These are phyloP conservation scores for Pseudogymnoascus sp. DNA, from an alignment of 2,329 filamentous ascomycete genomes.

Conservation along the genomic window DNA sequence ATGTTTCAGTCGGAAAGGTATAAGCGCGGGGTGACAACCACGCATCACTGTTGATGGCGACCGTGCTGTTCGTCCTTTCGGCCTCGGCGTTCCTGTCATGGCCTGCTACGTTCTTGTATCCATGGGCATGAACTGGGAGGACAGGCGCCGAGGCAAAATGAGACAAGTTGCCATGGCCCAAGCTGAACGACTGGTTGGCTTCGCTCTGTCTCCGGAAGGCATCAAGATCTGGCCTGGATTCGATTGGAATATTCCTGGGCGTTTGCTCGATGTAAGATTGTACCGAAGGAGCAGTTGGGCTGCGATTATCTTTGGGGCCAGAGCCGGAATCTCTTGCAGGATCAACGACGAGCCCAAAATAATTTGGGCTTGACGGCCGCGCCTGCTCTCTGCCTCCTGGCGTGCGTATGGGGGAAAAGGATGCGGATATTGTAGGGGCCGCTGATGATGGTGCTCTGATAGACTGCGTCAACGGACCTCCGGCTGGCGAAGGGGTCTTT, in stretches of 20 bases:
- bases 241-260: conserved; percentile 60
- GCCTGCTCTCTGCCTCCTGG: conserved; percentile 18
- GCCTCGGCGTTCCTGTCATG: not conserved
- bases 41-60: not conserved
- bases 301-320: conserved; percentile 65
- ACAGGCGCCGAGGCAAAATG: conserved; percentile 35
- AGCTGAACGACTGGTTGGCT: conserved; percentile 45
- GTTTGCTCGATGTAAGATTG: conserved; percentile 60
- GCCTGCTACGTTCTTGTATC: not conserved
- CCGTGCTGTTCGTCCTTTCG: not conserved
- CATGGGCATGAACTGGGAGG: conserved; percentile 5
- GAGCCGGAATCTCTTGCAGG: conserved; percentile 53
- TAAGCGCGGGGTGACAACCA: not conserved
- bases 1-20: conserved; percentile 12
- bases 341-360: conserved; percentile 71
- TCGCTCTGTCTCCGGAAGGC: conserved; percentile 69
- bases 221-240: conserved; percentile 75
- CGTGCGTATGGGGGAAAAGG: conserved; percentile 15
- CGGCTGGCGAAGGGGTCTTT: conserved; percentile 12
- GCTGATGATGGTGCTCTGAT: conserved; percentile 21
- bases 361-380: conserved; percentile 65
- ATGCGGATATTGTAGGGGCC: conserved; percentile 19
- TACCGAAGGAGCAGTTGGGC: conserved; percentile 60
- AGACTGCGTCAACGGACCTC: conserved; percentile 17
- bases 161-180: conserved; percentile 35